Percentiles rank a stretch among this genome's conserved stretches.
These are phyloP conservation scores for Decorospora gaudefroyi DNA, from an alignment of 2,329 filamentous ascomycete genomes.

Conservation along the genomic window DNA sequence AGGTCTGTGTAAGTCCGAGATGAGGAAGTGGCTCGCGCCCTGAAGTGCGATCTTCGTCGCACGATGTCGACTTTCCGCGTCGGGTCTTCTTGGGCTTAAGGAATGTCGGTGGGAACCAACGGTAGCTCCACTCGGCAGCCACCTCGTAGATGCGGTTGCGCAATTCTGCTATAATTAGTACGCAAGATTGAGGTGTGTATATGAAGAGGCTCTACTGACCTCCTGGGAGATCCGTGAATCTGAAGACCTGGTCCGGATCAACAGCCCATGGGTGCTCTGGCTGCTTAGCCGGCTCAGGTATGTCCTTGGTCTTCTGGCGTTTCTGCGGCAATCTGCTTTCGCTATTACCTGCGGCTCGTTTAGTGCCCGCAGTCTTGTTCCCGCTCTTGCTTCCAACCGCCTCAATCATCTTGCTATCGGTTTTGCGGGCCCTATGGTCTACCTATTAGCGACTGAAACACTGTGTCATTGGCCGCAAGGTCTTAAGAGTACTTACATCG, in stretches of 20 bases:
- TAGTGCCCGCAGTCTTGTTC: constrained; percentile 8
- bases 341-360: constrained; percentile 2
- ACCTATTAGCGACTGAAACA: constrained; percentile 1
- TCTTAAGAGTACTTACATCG: constrained; percentile 7
- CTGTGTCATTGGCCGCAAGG: neutral
- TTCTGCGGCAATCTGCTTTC: constrained; percentile 9
- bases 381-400: constrained; percentile 3
- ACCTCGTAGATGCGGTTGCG: constrained; percentile 33
- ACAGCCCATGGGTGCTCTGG: neutral
- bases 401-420: constrained; percentile 1
- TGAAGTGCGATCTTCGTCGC: neutral
- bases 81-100: constrained; percentile 1
- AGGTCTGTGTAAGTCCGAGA: constrained; percentile 29
- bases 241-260: constrained; percentile 10
- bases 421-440: constrained; percentile 9
- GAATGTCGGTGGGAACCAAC: constrained; percentile 22
- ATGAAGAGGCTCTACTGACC: constrained; percentile 13
- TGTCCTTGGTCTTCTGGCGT: constrained; percentile 2
- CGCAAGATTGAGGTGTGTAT: too few species aligned
- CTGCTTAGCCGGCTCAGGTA: neutral
- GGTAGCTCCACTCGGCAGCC: constrained; percentile 14
- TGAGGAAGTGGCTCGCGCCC: constrained; percentile 19
- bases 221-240: constrained; percentile 32
- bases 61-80: neutral
- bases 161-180: constrained; percentile 25